Evolutionary conservation across 352 stramenopile genomes (phyloP).

Genomic region (Aphanomyces invadans): DNA sequence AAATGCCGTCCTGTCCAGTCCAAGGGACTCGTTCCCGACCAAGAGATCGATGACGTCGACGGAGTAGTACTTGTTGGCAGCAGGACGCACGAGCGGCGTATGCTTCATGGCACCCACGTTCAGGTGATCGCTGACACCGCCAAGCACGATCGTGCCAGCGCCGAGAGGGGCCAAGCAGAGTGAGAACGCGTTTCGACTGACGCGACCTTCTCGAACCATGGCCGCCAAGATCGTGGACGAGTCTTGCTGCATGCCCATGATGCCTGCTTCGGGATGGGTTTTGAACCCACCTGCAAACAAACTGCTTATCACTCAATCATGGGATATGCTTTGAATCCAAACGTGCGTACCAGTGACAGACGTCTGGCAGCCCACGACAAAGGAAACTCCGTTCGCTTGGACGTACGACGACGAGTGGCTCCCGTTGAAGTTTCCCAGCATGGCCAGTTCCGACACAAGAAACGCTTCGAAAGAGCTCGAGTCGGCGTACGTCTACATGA

Average conservation of each 20-base stretch:
- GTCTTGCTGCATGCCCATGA: constrained; percentile 7
- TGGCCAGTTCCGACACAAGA: neutral
- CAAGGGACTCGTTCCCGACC: constrained; percentile 23
- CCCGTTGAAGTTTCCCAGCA: neutral
- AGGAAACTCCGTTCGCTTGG: neutral
- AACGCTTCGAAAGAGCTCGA: neutral
- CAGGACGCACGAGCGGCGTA: constrained; percentile 33
- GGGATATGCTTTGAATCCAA: too few species aligned
- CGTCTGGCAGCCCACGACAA: neutral
- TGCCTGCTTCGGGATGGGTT: neutral
- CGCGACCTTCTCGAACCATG: neutral
- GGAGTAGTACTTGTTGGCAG: neutral
- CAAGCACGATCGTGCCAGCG: constrained; percentile 62
- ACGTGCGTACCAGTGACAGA: neutral
- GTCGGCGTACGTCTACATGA: constrained; percentile 2
- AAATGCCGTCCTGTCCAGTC: constrained; percentile 23
- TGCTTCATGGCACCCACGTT: constrained; percentile 51
- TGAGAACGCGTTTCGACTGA: constrained; percentile 50
- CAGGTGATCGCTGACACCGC: constrained; percentile 37
- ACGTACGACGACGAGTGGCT: neutral
- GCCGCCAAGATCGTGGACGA: neutral
- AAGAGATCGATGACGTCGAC: constrained; percentile 7
- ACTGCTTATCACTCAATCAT: too few species aligned
- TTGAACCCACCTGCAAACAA: neutral
- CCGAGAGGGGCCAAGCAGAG: constrained; percentile 59